These are phyloP conservation scores for Candida hungchunana DNA, from an alignment of 805 yeast species.

Conservation along the genomic window DNA sequence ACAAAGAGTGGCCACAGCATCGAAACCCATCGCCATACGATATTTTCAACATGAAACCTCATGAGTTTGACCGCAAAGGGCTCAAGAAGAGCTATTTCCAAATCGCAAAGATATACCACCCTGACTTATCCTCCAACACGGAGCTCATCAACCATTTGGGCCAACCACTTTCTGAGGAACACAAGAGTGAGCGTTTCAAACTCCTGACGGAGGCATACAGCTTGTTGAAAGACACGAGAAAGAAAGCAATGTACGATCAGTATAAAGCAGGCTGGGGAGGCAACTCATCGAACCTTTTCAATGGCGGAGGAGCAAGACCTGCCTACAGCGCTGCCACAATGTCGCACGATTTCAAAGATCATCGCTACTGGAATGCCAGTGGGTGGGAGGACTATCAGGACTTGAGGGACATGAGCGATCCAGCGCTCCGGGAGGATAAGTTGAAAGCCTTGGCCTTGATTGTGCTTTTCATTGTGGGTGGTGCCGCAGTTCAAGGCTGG, in stretches of 20 bases:
- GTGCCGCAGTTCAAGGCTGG: conserved; percentile 39
- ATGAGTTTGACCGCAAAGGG: conserved; percentile 32
- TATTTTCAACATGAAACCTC: conserved; percentile 43
- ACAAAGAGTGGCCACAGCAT: conserved; percentile 52
- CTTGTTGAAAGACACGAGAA: conserved; percentile 42
- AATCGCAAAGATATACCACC: conserved; percentile 76
- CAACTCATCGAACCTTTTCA: conserved; percentile 1
- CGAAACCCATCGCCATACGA: conserved; percentile 67
- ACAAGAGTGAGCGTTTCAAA: conserved; percentile 41
- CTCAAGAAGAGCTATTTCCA: conserved; percentile 51
- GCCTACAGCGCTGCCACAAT: conserved; percentile 28
- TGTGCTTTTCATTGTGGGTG: conserved; percentile 33
- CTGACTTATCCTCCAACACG: conserved; percentile 47
- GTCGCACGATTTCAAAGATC: conserved; percentile 18
- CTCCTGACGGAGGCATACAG: conserved; percentile 54
- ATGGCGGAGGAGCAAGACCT: conserved; percentile 5
- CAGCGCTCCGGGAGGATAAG: conserved; percentile 34
- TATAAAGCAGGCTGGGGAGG: conserved; percentile 43
- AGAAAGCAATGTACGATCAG: conserved; percentile 42
- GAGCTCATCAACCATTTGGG: conserved; percentile 29
- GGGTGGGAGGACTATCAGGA: conserved; percentile 60
- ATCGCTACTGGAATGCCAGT: conserved; percentile 54
- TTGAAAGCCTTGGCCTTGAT: conserved; percentile 40
- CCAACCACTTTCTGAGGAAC: conserved; percentile 28
- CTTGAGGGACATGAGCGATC: conserved; percentile 28